Conservation (phyloP, 78 protist genomes). For the Guillardia theta region DNA sequence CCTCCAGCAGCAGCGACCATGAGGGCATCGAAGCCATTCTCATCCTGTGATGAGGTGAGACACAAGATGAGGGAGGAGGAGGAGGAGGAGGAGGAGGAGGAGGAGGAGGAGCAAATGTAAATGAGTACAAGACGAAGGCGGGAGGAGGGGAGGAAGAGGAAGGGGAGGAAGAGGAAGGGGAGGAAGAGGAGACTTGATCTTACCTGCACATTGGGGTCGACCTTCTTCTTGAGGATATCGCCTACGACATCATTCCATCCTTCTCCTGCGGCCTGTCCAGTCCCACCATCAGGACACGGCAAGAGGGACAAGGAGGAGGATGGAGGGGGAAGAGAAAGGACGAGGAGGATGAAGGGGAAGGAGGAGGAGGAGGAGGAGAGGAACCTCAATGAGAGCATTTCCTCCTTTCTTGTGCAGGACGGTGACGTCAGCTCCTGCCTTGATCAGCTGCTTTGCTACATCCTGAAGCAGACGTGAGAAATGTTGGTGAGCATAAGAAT, state of each 20-base stretch:
- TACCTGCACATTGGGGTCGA: neutral
- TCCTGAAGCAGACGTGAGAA: neutral
- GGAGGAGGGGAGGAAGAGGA: neutral
- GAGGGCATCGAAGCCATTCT: neutral
- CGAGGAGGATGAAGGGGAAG: too few relatives aligned
- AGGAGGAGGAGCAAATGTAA: neutral
- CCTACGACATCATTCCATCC: neutral
- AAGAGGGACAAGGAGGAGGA: too few relatives aligned
- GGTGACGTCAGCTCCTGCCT: neutral
- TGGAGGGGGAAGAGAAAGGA: too few relatives aligned
- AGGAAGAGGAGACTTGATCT: neutral
- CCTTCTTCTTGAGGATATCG: slow-evolving; percentile 4
- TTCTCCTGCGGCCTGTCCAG: neutral
- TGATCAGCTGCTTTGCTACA: neutral
- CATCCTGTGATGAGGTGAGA: neutral
- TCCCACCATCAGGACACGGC: too few relatives aligned
- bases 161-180: neutral
- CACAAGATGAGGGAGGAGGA: neutral
- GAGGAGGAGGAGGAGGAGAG: too few relatives aligned
- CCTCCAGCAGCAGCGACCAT: neutral
- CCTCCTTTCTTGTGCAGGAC: neutral
- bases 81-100: neutral
- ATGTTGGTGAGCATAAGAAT: too few relatives aligned
- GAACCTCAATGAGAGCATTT: neutral
- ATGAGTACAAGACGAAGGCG: neutral